A percentile compares a stretch with the other conserved stretches of the same genome.
Evolutionary conservation across 495 filamentous ascomycete genomes (phyloP).

Genomic region (Lasiosphaeris hirsuta): DNA sequence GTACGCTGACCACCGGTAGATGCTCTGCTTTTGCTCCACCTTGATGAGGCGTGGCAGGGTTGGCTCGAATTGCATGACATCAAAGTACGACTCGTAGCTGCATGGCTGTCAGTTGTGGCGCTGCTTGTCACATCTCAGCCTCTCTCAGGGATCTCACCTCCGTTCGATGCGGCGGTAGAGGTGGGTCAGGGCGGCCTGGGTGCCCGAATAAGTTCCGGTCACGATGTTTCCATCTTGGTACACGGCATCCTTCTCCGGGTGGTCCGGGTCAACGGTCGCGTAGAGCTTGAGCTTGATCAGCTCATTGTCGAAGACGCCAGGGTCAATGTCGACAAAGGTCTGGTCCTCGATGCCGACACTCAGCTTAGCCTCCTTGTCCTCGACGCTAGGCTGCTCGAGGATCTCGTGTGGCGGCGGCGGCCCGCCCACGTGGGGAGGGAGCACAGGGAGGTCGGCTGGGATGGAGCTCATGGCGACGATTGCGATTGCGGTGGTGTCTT

Average conservation of each 20-base stretch:
- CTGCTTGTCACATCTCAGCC: not conserved
- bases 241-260: constrained; percentile 14
- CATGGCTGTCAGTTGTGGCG: not conserved
- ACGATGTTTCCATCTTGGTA: constrained; percentile 24
- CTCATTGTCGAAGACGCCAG: constrained; percentile 33
- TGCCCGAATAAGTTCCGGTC: constrained; percentile 36
- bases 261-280: constrained; percentile 20
- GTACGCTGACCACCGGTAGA: constrained; percentile 30
- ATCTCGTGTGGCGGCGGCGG: too few relatives aligned
- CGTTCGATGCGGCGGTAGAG: constrained; percentile 37
- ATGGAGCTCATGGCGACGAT: too few relatives aligned
- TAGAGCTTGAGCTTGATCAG: constrained; percentile 29
- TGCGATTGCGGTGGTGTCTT: too few relatives aligned
- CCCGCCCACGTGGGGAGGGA: too few relatives aligned
- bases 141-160: too few relatives aligned
- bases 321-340: constrained; percentile 29
- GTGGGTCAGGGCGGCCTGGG: constrained; percentile 40
- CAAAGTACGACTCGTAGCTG: constrained; percentile 36
- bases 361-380: too few relatives aligned
- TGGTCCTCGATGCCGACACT: constrained; percentile 11
- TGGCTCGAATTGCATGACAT: constrained; percentile 33
- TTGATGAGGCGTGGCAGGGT: constrained; percentile 30
- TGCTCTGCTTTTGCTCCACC: constrained; percentile 29
- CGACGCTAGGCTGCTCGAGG: too few relatives aligned
- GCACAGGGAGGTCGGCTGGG: too few relatives aligned